Base-by-base conservation (phyloP, 2,329 filamentous ascomycete genomes). In the Saccharata proteae region DNA sequence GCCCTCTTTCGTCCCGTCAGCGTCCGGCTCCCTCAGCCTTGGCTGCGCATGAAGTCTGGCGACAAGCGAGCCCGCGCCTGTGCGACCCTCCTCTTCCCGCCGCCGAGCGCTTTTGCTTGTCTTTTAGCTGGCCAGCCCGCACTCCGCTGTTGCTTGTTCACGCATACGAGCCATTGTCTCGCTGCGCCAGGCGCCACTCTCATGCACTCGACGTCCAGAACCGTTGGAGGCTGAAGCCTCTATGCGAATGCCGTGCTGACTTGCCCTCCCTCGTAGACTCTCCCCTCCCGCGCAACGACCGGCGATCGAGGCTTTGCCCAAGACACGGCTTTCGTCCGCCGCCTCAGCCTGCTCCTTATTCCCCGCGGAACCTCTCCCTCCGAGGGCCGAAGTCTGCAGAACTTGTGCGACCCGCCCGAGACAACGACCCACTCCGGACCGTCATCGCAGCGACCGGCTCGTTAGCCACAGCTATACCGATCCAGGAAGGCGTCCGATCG, bases 181-280 rank as follows among this genome's bases (percentile, higher is more conserved):
- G 41, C 42, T 42, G 40, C 35, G 31, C 40, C 52, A 49, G 51
- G 46, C 50, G 51, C 51, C 49, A 53, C 51, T 46, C 40, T 38
- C 42, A 45, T 53, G 49, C 48, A 51, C 45, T 42, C 45, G 43
- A 38, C 45, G 46, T 43, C 35, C 33, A n/a, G 35, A 39, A 41
- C 39, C 26, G 40, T 44, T 36, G 43, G 45, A 46, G 44, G 42
- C 36, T 47, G 42, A 36, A 37, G 31, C 34, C 12, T 35, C 31
- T 42, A 31, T 36, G 43, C 36, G 34, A n/a, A n/a, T n/a, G n/a
- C n/a, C n/a, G n/a, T n/a, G n/a, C n/a, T n/a, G n/a, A n/a, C n/a
- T n/a, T n/a, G n/a, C n/a, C n/a, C n/a, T n/a, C n/a, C n/a, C n/a
- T n/a, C n/a, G n/a, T 34, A 27, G 22, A 22, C 15, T 11, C 23